Conservation (phyloP, 495 filamentous ascomycete species). For the Talaromyces liani region DNA sequence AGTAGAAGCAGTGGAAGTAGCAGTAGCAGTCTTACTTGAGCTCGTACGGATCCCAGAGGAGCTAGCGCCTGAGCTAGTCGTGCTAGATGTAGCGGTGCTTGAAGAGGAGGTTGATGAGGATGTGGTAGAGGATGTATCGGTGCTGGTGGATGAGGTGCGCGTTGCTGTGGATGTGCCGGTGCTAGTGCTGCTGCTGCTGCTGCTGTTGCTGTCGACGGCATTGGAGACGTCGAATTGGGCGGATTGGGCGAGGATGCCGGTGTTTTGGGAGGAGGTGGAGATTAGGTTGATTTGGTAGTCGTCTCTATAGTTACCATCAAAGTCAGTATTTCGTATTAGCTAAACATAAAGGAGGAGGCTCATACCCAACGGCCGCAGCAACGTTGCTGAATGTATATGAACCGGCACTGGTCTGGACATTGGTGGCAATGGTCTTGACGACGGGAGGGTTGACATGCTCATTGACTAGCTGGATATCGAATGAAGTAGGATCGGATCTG, state of each 20-base stretch:
- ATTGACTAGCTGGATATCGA: constrained; percentile 30
- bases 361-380: constrained; percentile 23
- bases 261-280: constrained; percentile 21
- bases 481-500: constrained; percentile 27
- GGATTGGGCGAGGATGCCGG: constrained; percentile 35
- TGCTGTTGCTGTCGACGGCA: constrained; percentile 1
- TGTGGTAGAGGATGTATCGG: constrained; percentile 5
- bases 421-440: constrained; percentile 28
- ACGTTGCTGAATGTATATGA: constrained; percentile 24
- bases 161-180: constrained; percentile 11
- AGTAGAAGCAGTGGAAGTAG: neutral
- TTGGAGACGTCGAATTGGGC: constrained; percentile 27
- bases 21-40: constrained; percentile 6
- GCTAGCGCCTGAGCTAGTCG: constrained; percentile 14
- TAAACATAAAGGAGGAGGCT: neutral
- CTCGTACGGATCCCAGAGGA: constrained; percentile 13
- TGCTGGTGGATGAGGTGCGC: constrained; percentile 3
- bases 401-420: constrained; percentile 20
- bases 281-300: constrained; percentile 36
- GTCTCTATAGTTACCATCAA: constrained; percentile 12
- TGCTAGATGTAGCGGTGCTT: constrained; percentile 9
- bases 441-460: constrained; percentile 29
- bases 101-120: constrained; percentile 9
- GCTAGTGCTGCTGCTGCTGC: constrained; percentile 11
- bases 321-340: neutral